Percentiles rank a stretch among this genome's conserved stretches.
phyloP scores from a whole-genome alignment of 2,329 filamentous ascomycete species.

The Claviceps spartinae region DNA sequence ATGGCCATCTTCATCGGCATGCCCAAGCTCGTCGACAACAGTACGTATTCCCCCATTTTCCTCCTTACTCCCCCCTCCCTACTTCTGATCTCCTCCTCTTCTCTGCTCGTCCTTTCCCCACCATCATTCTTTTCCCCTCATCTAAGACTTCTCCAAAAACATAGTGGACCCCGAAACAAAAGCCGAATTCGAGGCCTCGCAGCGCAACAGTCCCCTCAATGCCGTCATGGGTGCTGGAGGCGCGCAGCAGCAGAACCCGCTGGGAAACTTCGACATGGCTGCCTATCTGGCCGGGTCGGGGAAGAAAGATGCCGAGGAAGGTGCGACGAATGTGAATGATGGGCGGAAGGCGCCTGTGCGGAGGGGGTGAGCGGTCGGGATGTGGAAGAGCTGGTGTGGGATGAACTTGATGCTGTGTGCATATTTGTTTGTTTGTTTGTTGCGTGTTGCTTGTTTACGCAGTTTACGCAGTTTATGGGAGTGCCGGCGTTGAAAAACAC shows the following conservation, averaged over 20 bases:
- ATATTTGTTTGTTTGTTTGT: neutral
- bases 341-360: slow-evolving; percentile 29
- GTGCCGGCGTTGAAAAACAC: too few relatives aligned
- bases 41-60: slow-evolving; percentile 40
- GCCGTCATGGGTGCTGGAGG: slow-evolving; percentile 33
- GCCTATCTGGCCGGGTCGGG: slow-evolving; percentile 45
- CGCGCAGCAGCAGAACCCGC: slow-evolving; percentile 24
- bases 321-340: slow-evolving; percentile 11
- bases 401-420: neutral
- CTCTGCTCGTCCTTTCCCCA: neutral
- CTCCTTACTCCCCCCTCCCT: too few relatives aligned
- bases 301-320: slow-evolving; percentile 23
- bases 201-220: slow-evolving; percentile 59
- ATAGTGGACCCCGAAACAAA: slow-evolving; percentile 93
- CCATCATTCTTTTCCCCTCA: neutral
- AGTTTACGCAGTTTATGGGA: too few relatives aligned
- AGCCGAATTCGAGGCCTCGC: slow-evolving; percentile 83
- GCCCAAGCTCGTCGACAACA: slow-evolving; percentile 92
- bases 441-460: too few relatives aligned
- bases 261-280: slow-evolving; percentile 48
- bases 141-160: neutral
- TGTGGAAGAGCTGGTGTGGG: neutral
- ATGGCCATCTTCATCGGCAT: slow-evolving; percentile 79
- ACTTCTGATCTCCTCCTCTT: neutral
- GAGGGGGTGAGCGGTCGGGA: slow-evolving; percentile 11